Evolutionary conservation across 2,329 filamentous ascomycete genomes (phyloP).

Genomic region (Fusarium udum): DNA sequence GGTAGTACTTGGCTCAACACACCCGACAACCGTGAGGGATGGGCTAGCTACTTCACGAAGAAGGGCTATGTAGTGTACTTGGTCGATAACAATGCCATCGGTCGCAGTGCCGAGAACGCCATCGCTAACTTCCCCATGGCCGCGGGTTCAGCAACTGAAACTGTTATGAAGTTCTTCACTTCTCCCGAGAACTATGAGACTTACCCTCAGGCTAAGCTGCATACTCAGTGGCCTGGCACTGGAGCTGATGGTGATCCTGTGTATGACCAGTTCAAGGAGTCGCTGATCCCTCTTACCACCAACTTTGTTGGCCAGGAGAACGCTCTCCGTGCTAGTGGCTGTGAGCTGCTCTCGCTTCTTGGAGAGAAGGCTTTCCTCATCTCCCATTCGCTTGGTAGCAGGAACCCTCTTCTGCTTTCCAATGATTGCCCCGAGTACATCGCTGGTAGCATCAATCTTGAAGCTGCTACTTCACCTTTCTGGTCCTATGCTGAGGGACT

Average conservation of each 20-base stretch:
- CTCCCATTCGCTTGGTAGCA: slow-evolving; percentile 30
- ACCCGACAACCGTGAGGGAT: slow-evolving; percentile 23
- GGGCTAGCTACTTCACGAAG: slow-evolving; percentile 30
- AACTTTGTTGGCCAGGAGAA: slow-evolving; percentile 27
- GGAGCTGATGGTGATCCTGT: slow-evolving; percentile 17
- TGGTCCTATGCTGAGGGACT: slow-evolving; percentile 29
- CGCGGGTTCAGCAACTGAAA: slow-evolving; percentile 17
- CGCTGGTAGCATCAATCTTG: slow-evolving; percentile 29
- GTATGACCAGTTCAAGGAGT: slow-evolving; percentile 32
- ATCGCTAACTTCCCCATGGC: slow-evolving; percentile 6
- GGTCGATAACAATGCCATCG: slow-evolving; percentile 15
- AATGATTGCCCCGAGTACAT: slow-evolving; percentile 32
- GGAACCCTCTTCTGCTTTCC: slow-evolving; percentile 23
- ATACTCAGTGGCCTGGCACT: slow-evolving; percentile 33
- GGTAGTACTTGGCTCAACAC: slow-evolving; percentile 36
- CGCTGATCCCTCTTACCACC: slow-evolving; percentile 26
- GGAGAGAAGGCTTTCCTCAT: slow-evolving; percentile 30
- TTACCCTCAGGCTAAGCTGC: slow-evolving; percentile 26
- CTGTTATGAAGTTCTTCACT: slow-evolving; percentile 27
- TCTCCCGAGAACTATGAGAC: slow-evolving; percentile 14
- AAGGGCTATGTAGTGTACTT: slow-evolving; percentile 29
- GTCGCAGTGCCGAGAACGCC: slow-evolving; percentile 15
- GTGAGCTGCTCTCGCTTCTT: slow-evolving; percentile 31
- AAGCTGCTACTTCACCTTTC: slow-evolving; percentile 29
- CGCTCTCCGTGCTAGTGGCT: slow-evolving; percentile 19